phyloP scores from a whole-genome alignment of 768 basidiomycete species.

The Baorangia bicolor region DNA sequence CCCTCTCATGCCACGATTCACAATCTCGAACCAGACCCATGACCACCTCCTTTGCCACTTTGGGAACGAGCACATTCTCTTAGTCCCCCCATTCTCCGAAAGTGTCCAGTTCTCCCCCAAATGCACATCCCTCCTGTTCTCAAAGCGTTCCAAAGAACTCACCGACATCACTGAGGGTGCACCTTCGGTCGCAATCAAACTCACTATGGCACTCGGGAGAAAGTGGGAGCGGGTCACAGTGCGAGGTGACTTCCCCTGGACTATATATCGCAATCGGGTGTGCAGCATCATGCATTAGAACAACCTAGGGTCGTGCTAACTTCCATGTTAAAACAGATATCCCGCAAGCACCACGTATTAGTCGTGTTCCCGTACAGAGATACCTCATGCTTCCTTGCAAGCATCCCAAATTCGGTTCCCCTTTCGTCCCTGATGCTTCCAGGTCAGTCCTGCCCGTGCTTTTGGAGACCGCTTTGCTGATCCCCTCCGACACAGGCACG shows the following conservation, averaged over 20 bases:
- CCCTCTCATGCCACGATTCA: slow-evolving; percentile 26
- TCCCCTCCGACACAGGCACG: slow-evolving; percentile 1
- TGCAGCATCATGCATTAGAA: slow-evolving; percentile 15
- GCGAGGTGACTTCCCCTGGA: slow-evolving; percentile 52
- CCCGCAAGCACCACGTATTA: slow-evolving; percentile 44
- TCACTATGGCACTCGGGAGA: slow-evolving; percentile 29
- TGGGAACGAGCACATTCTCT: slow-evolving; percentile 10
- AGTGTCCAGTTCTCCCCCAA: slow-evolving; percentile 21
- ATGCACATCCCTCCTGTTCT: slow-evolving; percentile 16
- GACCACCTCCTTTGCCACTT: slow-evolving; percentile 26
- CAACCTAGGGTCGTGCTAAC: slow-evolving; percentile 6
- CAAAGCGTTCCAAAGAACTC: slow-evolving; percentile 23
- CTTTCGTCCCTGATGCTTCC: slow-evolving; percentile 79
- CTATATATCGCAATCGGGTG: slow-evolving; percentile 55
- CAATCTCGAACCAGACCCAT: slow-evolving; percentile 39
- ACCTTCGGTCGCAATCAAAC: slow-evolving; percentile 18
- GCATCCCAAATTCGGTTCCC: slow-evolving; percentile 64
- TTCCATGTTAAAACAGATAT: slow-evolving; percentile 36
- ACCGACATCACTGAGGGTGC: slow-evolving; percentile 1
- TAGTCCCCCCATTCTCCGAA: slow-evolving; percentile 25
- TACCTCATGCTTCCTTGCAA: slow-evolving; percentile 53
- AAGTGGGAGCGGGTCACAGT: slow-evolving; percentile 48
- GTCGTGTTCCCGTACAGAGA: slow-evolving; percentile 61
- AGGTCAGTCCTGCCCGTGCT: slow-evolving; percentile 52
- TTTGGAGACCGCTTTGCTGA: neutral